Evolutionary conservation across 164 flowering plant genomes (phyloP).

Genomic region (Cinnamomum chago): DNA sequence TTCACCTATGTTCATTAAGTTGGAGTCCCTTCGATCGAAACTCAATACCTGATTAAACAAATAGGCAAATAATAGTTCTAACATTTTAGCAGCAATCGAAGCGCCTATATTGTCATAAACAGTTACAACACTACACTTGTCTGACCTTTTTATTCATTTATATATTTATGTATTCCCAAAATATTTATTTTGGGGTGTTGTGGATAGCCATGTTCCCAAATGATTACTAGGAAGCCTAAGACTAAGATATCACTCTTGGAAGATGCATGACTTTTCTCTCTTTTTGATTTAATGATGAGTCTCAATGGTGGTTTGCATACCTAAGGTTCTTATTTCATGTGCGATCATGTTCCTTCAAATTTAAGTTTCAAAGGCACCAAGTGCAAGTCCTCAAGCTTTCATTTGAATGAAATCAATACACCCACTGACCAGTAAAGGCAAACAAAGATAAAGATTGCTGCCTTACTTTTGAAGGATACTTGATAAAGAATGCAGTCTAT

Average conservation of each 20-base stretch:
- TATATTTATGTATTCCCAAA: neutral
- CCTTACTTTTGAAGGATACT: too few species aligned
- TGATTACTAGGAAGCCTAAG: neutral
- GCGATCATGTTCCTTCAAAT: conserved; percentile 12
- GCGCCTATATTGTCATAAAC: neutral
- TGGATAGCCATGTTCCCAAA: neutral
- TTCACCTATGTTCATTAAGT: too few species aligned
- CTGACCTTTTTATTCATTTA: too few species aligned
- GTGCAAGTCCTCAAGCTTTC: neutral
- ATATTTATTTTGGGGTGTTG: neutral
- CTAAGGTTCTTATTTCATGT: neutral
- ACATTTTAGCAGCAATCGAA: too few species aligned
- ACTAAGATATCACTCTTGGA: neutral
- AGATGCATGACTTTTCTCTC: neutral
- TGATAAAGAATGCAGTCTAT: too few species aligned
- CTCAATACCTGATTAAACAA: too few species aligned
- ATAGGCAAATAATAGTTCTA: too few species aligned
- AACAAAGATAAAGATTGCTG: too few species aligned
- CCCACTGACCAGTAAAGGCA: neutral
- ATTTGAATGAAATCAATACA: neutral
- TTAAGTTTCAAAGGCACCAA: conserved; percentile 10
- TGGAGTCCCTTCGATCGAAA: too few species aligned
- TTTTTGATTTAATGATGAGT: neutral
- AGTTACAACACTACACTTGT: neutral
- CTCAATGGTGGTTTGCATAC: neutral